phyloP scores from a whole-genome alignment of 179 eudicot species.

The Spergularia azorica region DNA sequence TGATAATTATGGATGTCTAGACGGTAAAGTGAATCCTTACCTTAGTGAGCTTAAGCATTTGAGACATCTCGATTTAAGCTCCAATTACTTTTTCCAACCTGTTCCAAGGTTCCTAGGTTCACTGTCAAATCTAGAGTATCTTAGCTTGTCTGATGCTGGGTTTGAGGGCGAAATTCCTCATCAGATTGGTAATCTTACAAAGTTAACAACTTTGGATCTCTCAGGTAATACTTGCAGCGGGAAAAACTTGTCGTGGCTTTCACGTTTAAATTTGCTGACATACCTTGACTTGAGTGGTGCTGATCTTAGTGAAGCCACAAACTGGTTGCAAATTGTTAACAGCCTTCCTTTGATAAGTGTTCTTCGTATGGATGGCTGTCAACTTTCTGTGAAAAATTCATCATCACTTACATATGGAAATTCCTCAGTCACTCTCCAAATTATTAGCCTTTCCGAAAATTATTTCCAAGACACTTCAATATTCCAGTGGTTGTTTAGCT shows the following conservation, averaged over 20 bases:
- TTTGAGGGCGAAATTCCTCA: conserved; percentile 21
- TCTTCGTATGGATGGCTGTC: conserved; percentile 16
- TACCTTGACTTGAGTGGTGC: conserved; percentile 19
- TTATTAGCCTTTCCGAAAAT: background rate
- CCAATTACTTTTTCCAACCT: conserved; percentile 2
- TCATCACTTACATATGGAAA: conserved; percentile 11
- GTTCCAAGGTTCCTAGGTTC: conserved; percentile 23
- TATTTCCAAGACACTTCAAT: conserved; percentile 2
- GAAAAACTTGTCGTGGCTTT: conserved; percentile 34
- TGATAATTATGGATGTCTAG: background rate
- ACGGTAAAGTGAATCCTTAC: conserved; percentile 30
- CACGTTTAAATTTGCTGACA: conserved; percentile 23
- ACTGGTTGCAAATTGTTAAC: conserved; percentile 17
- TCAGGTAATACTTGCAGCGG: background rate
- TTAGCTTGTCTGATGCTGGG: no score
- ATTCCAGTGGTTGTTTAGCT: conserved; percentile 23
- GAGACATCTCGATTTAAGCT: conserved; percentile 22
- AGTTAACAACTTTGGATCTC: conserved; percentile 19
- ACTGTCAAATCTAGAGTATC: no score
- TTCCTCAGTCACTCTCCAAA: background rate
- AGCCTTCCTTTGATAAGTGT: conserved; percentile 2
- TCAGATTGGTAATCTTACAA: conserved; percentile 22
- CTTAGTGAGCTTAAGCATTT: conserved; percentile 30
- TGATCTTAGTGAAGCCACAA: conserved; percentile 14
- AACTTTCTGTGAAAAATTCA: background rate